Evolutionary conservation across 2,329 filamentous ascomycete genomes (phyloP), one percentile per base, ranked within the genome.

Genomic region (Juglanconis oblonga): DNA sequence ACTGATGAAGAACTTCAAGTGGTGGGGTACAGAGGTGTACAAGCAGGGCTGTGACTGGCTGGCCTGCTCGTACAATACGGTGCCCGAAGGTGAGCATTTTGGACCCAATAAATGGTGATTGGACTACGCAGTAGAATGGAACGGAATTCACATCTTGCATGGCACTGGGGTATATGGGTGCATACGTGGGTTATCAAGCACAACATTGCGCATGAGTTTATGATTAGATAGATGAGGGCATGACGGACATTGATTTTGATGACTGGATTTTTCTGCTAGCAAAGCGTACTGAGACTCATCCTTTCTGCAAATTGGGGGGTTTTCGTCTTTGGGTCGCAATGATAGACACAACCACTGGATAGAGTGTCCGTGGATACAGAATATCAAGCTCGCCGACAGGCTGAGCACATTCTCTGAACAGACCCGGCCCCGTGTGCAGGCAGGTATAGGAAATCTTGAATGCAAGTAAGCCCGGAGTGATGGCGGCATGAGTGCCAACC

Each of bases 21-120:
- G 91, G 92, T 96, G 91, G 92, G 92, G 92, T 0, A 96, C 92
- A 0, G 90, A 95, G 69, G 82, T 94, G 5, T 92, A 92, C 71
- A 93, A 92, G 73, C 81, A 87, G 72, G 91, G 91, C 24, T 95
- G 91, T 72, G 91, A 95, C 76, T 95, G 91, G 90, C 81, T 87
- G 71, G 91, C 90, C 48, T 95, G 91, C 71, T 75, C 90, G 1
- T 94, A 89, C 69, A 84, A 79, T 58, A 80, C 74, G 0, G 81
- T 95, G 5, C 76, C 79, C 0, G 81, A 86, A 13, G 89, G 88
- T 0, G 79, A 81, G 31, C 82, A 77, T 61, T 92, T 92, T 72
- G 89, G 89, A 0, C 87, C 87, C 1, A 79, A 82, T 58, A 75
- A 67, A 1, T 88, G 86, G 86, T 87, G 66, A 68, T 57, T 55